Percentiles rank a stretch among this genome's conserved stretches.
These are phyloP conservation scores for Kurtzmaniella natalensis DNA, from an alignment of 1,139 yeast genomes.

Conservation along the genomic window DNA sequence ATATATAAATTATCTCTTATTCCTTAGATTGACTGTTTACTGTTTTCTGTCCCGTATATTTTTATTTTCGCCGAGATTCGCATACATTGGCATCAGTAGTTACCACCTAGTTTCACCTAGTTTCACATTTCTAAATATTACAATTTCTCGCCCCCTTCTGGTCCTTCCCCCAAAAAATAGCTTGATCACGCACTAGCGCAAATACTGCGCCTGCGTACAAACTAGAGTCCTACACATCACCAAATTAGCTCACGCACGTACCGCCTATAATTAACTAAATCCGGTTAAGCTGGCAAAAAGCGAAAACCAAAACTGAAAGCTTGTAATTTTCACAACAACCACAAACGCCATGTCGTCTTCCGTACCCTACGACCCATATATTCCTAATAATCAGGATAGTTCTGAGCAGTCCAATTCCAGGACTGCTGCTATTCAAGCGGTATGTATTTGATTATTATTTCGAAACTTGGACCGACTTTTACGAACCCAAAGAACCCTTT, in stretches of 20 bases:
- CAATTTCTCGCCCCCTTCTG: too few relatives aligned
- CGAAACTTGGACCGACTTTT: too few relatives aligned
- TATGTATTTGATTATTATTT: slow-evolving; percentile 44
- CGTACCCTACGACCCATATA: slow-evolving; percentile 87
- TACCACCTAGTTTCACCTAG: too few relatives aligned
- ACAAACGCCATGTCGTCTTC: slow-evolving; percentile 58
- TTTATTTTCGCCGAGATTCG: too few relatives aligned
- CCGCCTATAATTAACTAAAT: not conserved
- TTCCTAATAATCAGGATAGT: slow-evolving; percentile 59
- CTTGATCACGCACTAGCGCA: not conserved
- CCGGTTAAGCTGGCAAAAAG: slow-evolving; percentile 1
- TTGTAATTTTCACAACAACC: slow-evolving; percentile 1
- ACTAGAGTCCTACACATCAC: not conserved
- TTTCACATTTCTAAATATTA: too few relatives aligned
- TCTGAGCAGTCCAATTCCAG: slow-evolving; percentile 55
- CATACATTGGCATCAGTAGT: too few relatives aligned
- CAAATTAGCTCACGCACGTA: not conserved
- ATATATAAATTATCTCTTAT: too few relatives aligned
- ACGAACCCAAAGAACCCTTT: too few relatives aligned
- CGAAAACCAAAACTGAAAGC: too few relatives aligned
- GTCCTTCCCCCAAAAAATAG: not conserved
- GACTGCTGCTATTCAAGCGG: slow-evolving; percentile 84
- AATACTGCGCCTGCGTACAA: slow-evolving; percentile 1
- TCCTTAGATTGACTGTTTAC: too few relatives aligned
- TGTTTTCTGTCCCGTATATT: too few relatives aligned